Evolutionary conservation across 1,139 yeast species (phyloP).

Genomic region (Suhomyces bribrorum): DNA sequence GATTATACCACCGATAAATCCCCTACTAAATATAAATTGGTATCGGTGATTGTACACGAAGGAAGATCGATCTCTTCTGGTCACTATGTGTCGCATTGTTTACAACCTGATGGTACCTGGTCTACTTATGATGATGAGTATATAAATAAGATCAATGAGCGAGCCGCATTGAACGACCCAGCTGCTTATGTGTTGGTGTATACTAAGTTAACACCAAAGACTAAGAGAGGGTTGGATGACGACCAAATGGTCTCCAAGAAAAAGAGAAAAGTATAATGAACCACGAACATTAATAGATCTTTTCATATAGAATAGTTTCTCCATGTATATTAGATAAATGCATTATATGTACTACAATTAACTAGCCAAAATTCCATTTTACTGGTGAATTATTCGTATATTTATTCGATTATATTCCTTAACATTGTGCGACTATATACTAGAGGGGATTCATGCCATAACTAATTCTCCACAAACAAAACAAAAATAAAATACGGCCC

Average conservation of each 20-base stretch:
- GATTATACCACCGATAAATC: conserved; percentile 52
- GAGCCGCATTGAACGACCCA: conserved; percentile 76
- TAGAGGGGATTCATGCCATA: background rate
- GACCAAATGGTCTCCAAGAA: conserved; percentile 10
- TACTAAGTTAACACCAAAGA: conserved; percentile 64
- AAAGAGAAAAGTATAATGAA: conserved; percentile 15
- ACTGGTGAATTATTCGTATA: background rate
- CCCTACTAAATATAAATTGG: conserved; percentile 67
- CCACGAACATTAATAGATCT: background rate
- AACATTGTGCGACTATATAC: conserved; percentile 1
- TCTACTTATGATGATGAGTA: conserved; percentile 92
- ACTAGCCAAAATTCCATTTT: background rate
- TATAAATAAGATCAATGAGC: conserved; percentile 70
- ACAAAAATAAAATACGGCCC: background rate
- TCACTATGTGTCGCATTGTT: conserved; percentile 87
- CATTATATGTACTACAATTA: conserved; percentile 1
- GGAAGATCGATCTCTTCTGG: conserved; percentile 93
- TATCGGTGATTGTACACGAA: conserved; percentile 90
- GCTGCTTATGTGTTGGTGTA: conserved; percentile 89
- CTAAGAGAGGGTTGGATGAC: conserved; percentile 10
- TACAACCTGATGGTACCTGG: conserved; percentile 92
- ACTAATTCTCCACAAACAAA: background rate
- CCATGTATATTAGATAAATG: conserved; percentile 9
- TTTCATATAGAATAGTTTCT: background rate
- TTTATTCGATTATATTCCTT: background rate